Percentiles rank a stretch among this genome's conserved stretches.
Conservation (phyloP, 2,329 filamentous ascomycete species). For the Lecanicillium sp. region DNA sequence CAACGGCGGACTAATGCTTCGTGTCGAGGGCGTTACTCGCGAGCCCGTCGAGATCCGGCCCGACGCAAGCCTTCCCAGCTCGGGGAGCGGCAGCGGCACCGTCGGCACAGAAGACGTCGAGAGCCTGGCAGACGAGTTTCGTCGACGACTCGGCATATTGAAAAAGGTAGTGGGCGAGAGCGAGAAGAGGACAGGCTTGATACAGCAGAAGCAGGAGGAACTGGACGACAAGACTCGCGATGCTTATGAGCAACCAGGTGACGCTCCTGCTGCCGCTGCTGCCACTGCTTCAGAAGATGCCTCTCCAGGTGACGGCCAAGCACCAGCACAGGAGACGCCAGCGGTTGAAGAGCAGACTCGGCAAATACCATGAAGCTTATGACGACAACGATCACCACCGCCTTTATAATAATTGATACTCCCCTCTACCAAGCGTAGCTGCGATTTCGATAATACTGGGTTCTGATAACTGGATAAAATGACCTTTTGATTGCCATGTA, state of each 20-base stretch:
- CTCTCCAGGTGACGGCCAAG: too few species aligned
- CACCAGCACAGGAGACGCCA: too few species aligned
- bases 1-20: slow-evolving; percentile 22
- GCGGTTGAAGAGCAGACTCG: too few species aligned
- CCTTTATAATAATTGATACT: background rate
- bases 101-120: slow-evolving; percentile 38
- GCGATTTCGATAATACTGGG: background rate
- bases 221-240: background rate
- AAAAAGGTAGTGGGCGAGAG: slow-evolving; percentile 45
- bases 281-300: too few species aligned
- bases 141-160: slow-evolving; percentile 46
- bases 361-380: background rate
- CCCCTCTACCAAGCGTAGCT: background rate
- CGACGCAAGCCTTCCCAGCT: slow-evolving; percentile 17
- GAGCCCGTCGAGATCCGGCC: slow-evolving; percentile 22
- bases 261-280: too few species aligned
- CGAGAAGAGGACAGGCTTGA: slow-evolving; percentile 28
- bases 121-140: slow-evolving; percentile 47
- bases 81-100: slow-evolving; percentile 22
- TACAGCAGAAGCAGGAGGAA: slow-evolving; percentile 1
- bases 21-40: slow-evolving; percentile 28
- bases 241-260: too few species aligned
- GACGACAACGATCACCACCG: slow-evolving; percentile 1
- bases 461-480: too few species aligned
- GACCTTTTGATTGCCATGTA: too few species aligned